Evolutionary conservation across 2,329 filamentous ascomycete genomes (phyloP), one percentile per base, ranked within the genome.

Genomic region (Arthroderma sp.): DNA sequence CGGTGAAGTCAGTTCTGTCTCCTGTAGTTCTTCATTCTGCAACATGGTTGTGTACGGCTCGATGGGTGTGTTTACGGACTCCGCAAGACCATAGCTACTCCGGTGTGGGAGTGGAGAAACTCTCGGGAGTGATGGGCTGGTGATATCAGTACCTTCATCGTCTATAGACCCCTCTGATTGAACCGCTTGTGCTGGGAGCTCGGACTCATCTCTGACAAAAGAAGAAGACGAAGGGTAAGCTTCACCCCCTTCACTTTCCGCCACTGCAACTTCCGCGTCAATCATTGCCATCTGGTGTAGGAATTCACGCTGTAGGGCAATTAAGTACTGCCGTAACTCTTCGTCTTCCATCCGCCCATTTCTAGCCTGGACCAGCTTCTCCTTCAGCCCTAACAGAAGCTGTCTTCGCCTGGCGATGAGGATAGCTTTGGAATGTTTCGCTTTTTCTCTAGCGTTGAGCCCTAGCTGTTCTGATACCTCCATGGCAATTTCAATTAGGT

Each of bases 231-330:
- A 22, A 22, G 15, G 15, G 15, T 22, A 22, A 22, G 15, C 15
- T 22, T 22, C 15, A 22, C 29, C 10, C 10, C 29, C 29, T 15
- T 5, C 22, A 28, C 7, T 10, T 1, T 44, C 46, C 4, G 43
- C 43, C 5, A 42, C 47, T 33, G 40, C 46, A 29, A 54, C 48
- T 7, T 66, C 62, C 4, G 52, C 54, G 40, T 49, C 50, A 22
- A 87, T 74, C 1, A 71, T 72, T 22, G 76, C 72, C 84, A 94
- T 88, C 5, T 75, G 69, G 4, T 70, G 53, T 5, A 83, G 71
- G 55, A 94, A 94, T 44, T 93, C 84, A 40, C 73, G 73, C 58
- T 89, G 85, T 8, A 91, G 61, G 48, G 73, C 73, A 44, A 65
- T 68, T 38, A 91, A 61, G 72, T 84, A 87, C 38, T 66, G 68